Conservation (phyloP, 2,329 filamentous ascomycete genomes). For the Dactylonectria macrodidyma region DNA sequence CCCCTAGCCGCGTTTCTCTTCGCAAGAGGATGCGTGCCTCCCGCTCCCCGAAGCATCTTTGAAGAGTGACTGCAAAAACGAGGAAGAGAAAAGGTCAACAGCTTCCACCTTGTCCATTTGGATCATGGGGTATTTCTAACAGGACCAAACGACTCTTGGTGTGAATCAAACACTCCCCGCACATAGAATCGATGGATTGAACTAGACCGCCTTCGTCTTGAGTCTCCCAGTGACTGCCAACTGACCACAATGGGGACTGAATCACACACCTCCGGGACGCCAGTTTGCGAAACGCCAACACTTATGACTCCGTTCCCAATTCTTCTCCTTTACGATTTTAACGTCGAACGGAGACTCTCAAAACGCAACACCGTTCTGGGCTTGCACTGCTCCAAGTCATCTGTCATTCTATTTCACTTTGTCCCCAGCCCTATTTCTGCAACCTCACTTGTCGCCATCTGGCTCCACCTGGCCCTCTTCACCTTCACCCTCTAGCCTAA, state of each 20-base stretch:
- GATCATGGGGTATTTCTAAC: constrained; percentile 2
- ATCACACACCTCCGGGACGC: constrained; percentile 40
- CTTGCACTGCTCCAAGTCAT: not conserved
- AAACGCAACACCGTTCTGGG: constrained; percentile 1
- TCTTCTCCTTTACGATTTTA: constrained; percentile 2
- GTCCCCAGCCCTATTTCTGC: not conserved
- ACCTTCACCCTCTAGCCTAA: not conserved
- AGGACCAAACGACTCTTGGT: not conserved
- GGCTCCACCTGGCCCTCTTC: not conserved
- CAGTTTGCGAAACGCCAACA: not conserved
- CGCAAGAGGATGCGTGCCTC: constrained; percentile 57
- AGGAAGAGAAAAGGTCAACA: not conserved
- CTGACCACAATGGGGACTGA: constrained; percentile 36
- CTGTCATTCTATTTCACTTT: not conserved
- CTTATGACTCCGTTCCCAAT: constrained; percentile 38
- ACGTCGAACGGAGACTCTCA: not conserved
- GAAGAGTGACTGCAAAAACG: constrained; percentile 53
- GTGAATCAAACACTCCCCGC: constrained; percentile 22
- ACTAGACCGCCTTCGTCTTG: not conserved
- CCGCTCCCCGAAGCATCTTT: constrained; percentile 62
- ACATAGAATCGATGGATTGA: not conserved
- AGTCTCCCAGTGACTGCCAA: constrained; percentile 7
- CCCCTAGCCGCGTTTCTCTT: constrained; percentile 59
- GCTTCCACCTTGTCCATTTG: not conserved
- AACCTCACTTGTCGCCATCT: constrained; percentile 10